A percentile compares a stretch with the other conserved stretches of the same genome.
phyloP scores from a whole-genome alignment of 2,329 filamentous ascomycete species.

The Trichophyton simii region DNA sequence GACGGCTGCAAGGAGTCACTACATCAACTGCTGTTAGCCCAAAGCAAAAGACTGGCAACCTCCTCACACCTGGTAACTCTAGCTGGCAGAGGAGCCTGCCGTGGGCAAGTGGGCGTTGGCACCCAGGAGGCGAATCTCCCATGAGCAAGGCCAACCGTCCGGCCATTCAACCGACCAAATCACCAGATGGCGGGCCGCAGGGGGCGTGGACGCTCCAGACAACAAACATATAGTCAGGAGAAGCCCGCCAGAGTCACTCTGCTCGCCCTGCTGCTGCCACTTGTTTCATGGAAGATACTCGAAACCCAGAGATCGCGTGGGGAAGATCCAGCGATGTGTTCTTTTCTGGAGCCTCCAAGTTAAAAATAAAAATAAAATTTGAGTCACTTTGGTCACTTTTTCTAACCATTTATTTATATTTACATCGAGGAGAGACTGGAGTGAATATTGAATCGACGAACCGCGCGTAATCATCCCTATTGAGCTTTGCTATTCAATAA shows the following conservation, averaged over 20 bases:
- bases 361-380: background rate
- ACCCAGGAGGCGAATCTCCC: background rate
- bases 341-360: background rate
- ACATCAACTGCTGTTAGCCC: too few species aligned
- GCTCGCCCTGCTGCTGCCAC: background rate
- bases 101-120: background rate
- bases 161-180: background rate
- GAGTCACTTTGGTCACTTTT: background rate
- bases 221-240: background rate
- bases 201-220: background rate
- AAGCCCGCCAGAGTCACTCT: background rate
- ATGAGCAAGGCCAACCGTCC: background rate
- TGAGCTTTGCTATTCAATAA: background rate
- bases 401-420: background rate
- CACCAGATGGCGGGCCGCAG: background rate
- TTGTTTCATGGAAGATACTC: constrained; percentile 10
- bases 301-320: constrained; percentile 8
- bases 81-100: background rate
- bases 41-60: too few species aligned
- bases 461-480: background rate
- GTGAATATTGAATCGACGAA: background rate
- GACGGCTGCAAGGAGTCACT: too few species aligned
- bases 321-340: background rate
- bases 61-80: too few species aligned
- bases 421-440: background rate